These are phyloP conservation scores for Alternaria hordeiaustralica DNA, from an alignment of 2,329 filamentous ascomycete species.

Conservation along the genomic window DNA sequence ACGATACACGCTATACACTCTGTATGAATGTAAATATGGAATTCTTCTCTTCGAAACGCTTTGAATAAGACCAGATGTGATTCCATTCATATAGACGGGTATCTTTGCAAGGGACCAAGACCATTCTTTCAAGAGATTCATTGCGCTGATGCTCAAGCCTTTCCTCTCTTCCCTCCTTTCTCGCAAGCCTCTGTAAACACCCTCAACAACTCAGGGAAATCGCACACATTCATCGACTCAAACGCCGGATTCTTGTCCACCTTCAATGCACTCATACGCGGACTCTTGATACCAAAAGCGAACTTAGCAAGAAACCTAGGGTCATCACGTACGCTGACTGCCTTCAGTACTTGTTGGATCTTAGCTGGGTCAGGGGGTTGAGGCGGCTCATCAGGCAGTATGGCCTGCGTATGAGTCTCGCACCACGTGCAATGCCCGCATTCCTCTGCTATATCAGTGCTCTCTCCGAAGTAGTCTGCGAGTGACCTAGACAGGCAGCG, in stretches of 20 bases:
- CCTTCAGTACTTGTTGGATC: constrained; percentile 55
- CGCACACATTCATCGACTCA: constrained; percentile 61
- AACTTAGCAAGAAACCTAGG: constrained; percentile 65
- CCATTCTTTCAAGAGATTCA: neutral
- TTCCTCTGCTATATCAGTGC: constrained; percentile 49
- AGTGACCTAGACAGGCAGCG: constrained; percentile 61
- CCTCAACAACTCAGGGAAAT: constrained; percentile 52
- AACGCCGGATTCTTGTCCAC: constrained; percentile 54
- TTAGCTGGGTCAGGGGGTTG: constrained; percentile 49
- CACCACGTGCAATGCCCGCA: constrained; percentile 65
- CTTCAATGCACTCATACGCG: constrained; percentile 58
- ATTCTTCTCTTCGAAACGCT: neutral
- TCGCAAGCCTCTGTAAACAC: constrained; percentile 22
- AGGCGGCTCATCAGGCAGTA: constrained; percentile 50
- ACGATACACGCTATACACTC: constrained; percentile 4
- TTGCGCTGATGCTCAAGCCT: neutral
- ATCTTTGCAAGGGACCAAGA: neutral
- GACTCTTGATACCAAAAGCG: constrained; percentile 68
- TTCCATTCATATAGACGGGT: neutral
- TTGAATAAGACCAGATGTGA: fast-evolving
- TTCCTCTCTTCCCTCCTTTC: neutral
- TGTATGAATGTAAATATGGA: constrained; percentile 1
- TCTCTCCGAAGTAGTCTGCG: constrained; percentile 65
- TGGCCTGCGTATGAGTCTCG: constrained; percentile 40
- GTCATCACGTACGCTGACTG: constrained; percentile 61